Evolutionary conservation across 768 basidiomycete genomes (phyloP).

Genomic region (Zangia roseola): DNA sequence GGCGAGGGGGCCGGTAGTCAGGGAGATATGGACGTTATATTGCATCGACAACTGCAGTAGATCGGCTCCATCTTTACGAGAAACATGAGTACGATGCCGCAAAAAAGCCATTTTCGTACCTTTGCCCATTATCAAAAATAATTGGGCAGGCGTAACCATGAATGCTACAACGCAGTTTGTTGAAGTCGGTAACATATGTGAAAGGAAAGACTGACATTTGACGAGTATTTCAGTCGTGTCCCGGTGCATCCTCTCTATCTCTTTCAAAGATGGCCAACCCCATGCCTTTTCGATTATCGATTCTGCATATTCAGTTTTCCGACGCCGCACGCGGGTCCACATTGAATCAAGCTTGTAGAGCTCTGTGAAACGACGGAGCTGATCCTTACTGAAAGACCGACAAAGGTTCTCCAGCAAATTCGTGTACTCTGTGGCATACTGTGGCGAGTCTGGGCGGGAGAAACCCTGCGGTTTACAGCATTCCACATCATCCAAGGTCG

Average conservation of each 20-base stretch:
- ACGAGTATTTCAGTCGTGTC: constrained; percentile 48
- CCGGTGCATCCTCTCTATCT: constrained; percentile 47
- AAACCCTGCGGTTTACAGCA: constrained; percentile 45
- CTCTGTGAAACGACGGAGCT: constrained; percentile 54
- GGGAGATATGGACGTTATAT: constrained; percentile 61
- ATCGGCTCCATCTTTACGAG: constrained; percentile 57
- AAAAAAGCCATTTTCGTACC: constrained; percentile 36
- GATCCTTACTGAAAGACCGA: constrained; percentile 61
- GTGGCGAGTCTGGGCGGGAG: constrained; percentile 38
- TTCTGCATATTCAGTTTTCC: constrained; percentile 43
- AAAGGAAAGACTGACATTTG: constrained; percentile 40
- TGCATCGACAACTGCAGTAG: constrained; percentile 56
- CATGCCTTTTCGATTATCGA: constrained; percentile 64
- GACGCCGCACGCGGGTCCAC: constrained; percentile 34
- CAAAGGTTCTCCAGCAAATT: constrained; percentile 51
- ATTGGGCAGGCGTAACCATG: constrained; percentile 52
- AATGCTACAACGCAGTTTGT: constrained; percentile 42
- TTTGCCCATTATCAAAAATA: constrained; percentile 73
- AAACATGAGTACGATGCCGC: constrained; percentile 10
- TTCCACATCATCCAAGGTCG: constrained; percentile 64
- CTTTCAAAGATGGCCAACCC: constrained; percentile 63
- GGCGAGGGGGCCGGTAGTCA: constrained; percentile 53
- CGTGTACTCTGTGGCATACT: constrained; percentile 55
- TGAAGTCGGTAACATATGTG: constrained; percentile 1
- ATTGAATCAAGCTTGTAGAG: constrained; percentile 43